phyloP scores from a whole-genome alignment of 2,329 filamentous ascomycete genomes.

The Fusarium gaditjirri region DNA sequence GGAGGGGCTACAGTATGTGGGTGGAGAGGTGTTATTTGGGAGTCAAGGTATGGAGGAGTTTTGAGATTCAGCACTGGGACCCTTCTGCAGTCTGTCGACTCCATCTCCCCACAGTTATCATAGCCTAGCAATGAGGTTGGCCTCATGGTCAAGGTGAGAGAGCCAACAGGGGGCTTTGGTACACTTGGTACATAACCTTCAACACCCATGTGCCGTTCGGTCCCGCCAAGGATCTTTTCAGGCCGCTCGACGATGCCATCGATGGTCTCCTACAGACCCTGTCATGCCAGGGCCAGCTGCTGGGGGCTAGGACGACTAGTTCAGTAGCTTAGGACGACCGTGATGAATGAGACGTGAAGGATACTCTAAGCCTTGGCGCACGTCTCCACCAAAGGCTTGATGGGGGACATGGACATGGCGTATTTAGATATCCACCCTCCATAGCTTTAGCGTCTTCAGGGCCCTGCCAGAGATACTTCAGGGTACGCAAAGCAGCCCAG shows the following conservation, averaged over 20 bases:
- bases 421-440: slow-evolving; percentile 33
- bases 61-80: slow-evolving; percentile 41
- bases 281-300: slow-evolving; percentile 21
- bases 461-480: slow-evolving; percentile 39
- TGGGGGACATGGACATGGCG: slow-evolving; percentile 30
- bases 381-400: slow-evolving; percentile 37
- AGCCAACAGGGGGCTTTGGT: slow-evolving; percentile 16
- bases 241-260: slow-evolving; percentile 30
- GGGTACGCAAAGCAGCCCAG: slow-evolving; percentile 35
- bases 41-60: slow-evolving; percentile 41
- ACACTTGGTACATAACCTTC: slow-evolving; percentile 18
- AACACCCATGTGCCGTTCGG: slow-evolving; percentile 37
- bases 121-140: slow-evolving; percentile 36
- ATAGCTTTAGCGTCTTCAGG: slow-evolving; percentile 41
- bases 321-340: slow-evolving; percentile 25
- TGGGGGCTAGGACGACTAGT: slow-evolving; percentile 26
- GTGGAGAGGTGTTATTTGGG: slow-evolving; percentile 49
- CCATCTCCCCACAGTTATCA: slow-evolving; percentile 45
- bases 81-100: slow-evolving; percentile 37
- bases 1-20: slow-evolving; percentile 43
- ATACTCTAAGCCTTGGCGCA: slow-evolving; percentile 31
- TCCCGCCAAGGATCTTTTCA: slow-evolving; percentile 37
- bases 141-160: slow-evolving; percentile 37
- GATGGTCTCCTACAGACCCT: slow-evolving; percentile 29
- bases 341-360: slow-evolving; percentile 37